Evolutionary conservation across 2,329 filamentous ascomycete genomes (phyloP).

Genomic region (Talaromyces marneffei): DNA sequence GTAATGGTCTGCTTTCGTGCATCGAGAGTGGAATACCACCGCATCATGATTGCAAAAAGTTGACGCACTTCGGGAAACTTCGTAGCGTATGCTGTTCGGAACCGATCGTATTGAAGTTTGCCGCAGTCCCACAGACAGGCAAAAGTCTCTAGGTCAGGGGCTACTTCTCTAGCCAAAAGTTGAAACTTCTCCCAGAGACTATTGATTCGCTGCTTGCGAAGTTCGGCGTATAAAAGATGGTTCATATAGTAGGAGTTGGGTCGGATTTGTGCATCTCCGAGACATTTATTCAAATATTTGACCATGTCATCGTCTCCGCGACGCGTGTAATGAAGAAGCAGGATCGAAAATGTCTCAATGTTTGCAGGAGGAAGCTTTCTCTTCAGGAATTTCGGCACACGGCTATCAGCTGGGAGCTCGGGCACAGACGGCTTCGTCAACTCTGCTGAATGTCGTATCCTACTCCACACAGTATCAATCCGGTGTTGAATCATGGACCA

Average conservation of each 20-base stretch:
- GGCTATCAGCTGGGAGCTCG: slow-evolving; percentile 18
- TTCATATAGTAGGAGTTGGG: slow-evolving; percentile 74
- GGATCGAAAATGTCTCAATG: slow-evolving; percentile 70
- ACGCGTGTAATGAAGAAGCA: slow-evolving; percentile 66
- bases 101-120: slow-evolving; percentile 44
- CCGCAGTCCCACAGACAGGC: slow-evolving; percentile 58
- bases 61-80: slow-evolving; percentile 41
- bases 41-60: slow-evolving; percentile 47
- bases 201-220: slow-evolving; percentile 53
- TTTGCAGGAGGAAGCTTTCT: slow-evolving; percentile 54
- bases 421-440: slow-evolving; percentile 25
- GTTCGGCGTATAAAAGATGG: slow-evolving; percentile 63
- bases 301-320: slow-evolving; percentile 55
- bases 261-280: slow-evolving; percentile 58
- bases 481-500: slow-evolving; percentile 72
- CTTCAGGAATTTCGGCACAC: slow-evolving; percentile 36
- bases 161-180: slow-evolving; percentile 48
- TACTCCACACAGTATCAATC: slow-evolving; percentile 54
- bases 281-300: slow-evolving; percentile 56
- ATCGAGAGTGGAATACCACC: slow-evolving; percentile 37
- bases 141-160: slow-evolving; percentile 64
- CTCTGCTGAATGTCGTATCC: slow-evolving; percentile 18
- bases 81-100: slow-evolving; percentile 42
- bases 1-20: slow-evolving; percentile 24
- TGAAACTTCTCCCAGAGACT: slow-evolving; percentile 54